Conservation (phyloP, 768 basidiomycete genomes). For the Boletus coccyginus region DNA sequence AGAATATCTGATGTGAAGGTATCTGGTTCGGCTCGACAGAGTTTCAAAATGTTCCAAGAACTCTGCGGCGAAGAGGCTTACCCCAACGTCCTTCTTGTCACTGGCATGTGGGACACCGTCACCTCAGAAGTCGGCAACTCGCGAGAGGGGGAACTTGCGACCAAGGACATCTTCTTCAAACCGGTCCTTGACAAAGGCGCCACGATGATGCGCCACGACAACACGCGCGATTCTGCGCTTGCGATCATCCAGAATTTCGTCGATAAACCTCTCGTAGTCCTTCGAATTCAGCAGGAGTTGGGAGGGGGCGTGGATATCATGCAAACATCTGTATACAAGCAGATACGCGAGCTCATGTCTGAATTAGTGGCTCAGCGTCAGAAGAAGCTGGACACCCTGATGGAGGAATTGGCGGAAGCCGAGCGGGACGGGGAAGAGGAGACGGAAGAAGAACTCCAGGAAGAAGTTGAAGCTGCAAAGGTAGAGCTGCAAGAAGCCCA, state of each 20-base stretch:
- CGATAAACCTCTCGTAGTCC: slow-evolving; percentile 33
- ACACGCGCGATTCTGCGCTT: slow-evolving; percentile 43
- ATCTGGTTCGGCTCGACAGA: slow-evolving; percentile 41
- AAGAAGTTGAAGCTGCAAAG: slow-evolving; percentile 31
- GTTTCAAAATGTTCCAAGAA: slow-evolving; percentile 47
- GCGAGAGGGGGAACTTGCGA: slow-evolving; percentile 43
- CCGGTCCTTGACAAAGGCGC: slow-evolving; percentile 47
- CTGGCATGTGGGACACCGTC: slow-evolving; percentile 50
- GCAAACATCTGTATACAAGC: slow-evolving; percentile 52
- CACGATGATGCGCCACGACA: slow-evolving; percentile 41
- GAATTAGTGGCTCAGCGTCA: slow-evolving; percentile 43
- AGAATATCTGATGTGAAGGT: slow-evolving; percentile 49
- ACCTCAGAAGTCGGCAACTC: slow-evolving; percentile 30
- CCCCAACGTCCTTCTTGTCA: slow-evolving; percentile 47
- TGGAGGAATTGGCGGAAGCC: slow-evolving; percentile 45
- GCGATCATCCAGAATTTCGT: slow-evolving; percentile 42
- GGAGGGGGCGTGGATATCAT: slow-evolving; percentile 43
- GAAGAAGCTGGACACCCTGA: slow-evolving; percentile 43
- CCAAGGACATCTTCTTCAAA: slow-evolving; percentile 48
- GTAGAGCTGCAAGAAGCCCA: slow-evolving; percentile 21
- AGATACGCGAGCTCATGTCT: slow-evolving; percentile 47
- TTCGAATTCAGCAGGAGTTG: slow-evolving; percentile 56
- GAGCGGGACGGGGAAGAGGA: slow-evolving; percentile 43
- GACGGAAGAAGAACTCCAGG: slow-evolving; percentile 41
- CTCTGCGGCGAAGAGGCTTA: slow-evolving; percentile 49